Conservation (phyloP, 495 filamentous ascomycete genomes). For the Penicillium maclennaniae region DNA sequence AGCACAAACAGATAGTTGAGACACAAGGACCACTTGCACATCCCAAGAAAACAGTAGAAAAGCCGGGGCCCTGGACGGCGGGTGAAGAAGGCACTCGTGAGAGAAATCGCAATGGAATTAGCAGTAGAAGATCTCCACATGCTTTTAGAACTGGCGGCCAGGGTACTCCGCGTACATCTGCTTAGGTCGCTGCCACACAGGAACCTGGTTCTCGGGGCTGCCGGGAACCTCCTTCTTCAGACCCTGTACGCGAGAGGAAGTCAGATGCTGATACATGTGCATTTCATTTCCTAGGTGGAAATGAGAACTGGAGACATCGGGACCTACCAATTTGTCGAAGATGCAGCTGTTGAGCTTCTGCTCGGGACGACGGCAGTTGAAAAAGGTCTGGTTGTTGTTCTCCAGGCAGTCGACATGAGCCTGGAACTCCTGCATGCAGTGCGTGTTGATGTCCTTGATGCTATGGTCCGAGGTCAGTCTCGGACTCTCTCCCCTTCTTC, state of each 20-base stretch:
- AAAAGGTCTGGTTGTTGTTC: slow-evolving; percentile 94
- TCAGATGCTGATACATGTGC: slow-evolving; percentile 3
- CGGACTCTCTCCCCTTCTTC: neutral
- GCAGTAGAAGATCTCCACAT: slow-evolving; percentile 7
- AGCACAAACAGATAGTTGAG: slow-evolving; percentile 20
- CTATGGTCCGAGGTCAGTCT: slow-evolving; percentile 40
- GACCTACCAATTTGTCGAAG: slow-evolving; percentile 81
- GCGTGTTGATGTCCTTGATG: slow-evolving; percentile 91
- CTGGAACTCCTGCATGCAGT: slow-evolving; percentile 87
- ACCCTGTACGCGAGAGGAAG: slow-evolving; percentile 50
- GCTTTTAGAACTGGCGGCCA: slow-evolving; percentile 41
- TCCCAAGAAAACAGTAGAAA: slow-evolving; percentile 23
- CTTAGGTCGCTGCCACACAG: slow-evolving; percentile 75
- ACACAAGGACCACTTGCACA: slow-evolving; percentile 21
- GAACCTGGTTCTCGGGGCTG: slow-evolving; percentile 67
- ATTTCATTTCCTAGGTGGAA: neutral
- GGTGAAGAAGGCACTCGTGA: slow-evolving; percentile 6
- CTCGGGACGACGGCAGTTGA: slow-evolving; percentile 78
- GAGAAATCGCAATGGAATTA: slow-evolving; percentile 10
- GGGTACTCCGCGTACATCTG: slow-evolving; percentile 65
- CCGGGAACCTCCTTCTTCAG: slow-evolving; percentile 89
- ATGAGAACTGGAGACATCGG: slow-evolving; percentile 23
- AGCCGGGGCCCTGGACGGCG: slow-evolving; percentile 16
- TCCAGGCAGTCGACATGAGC: slow-evolving; percentile 93
- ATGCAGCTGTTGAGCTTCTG: slow-evolving; percentile 87